Conservation (phyloP, 1,284 basidiomycete genomes). For the Pisolithus thermaeus region DNA sequence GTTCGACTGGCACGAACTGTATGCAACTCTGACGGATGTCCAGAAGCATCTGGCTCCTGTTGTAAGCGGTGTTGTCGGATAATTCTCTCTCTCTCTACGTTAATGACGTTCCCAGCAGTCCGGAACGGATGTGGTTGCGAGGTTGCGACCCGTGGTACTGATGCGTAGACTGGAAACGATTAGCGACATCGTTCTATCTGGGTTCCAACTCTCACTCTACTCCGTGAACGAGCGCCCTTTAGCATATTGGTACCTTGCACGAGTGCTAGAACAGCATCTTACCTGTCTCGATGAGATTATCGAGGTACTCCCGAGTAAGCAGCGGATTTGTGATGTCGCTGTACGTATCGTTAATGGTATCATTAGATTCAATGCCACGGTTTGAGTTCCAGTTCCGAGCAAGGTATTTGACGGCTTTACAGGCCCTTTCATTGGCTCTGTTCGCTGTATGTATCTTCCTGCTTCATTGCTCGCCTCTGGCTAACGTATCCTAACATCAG, state of each 20-base stretch:
- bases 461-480: not conserved
- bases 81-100: not conserved
- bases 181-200: constrained; percentile 65
- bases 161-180: constrained; percentile 56
- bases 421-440: constrained; percentile 42
- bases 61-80: constrained; percentile 22
- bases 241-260: constrained; percentile 67
- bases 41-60: constrained; percentile 26
- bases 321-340: not conserved
- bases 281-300: constrained; percentile 46
- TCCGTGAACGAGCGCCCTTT: constrained; percentile 58
- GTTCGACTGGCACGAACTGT: constrained; percentile 58
- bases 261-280: constrained; percentile 53
- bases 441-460: constrained; percentile 36
- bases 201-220: constrained; percentile 75
- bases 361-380: constrained; percentile 37
- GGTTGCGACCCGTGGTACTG: constrained; percentile 38
- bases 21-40: constrained; percentile 41
- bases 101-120: constrained; percentile 13
- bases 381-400: constrained; percentile 47
- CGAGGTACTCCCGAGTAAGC: constrained; percentile 32
- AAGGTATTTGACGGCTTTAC: constrained; percentile 48
- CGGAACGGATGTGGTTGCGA: constrained; percentile 32
- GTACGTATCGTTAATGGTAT: constrained; percentile 1
- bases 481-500: constrained; percentile 13